phyloP scores from a whole-genome alignment of 768 basidiomycete species.

The Pulveroboletus sp. region DNA sequence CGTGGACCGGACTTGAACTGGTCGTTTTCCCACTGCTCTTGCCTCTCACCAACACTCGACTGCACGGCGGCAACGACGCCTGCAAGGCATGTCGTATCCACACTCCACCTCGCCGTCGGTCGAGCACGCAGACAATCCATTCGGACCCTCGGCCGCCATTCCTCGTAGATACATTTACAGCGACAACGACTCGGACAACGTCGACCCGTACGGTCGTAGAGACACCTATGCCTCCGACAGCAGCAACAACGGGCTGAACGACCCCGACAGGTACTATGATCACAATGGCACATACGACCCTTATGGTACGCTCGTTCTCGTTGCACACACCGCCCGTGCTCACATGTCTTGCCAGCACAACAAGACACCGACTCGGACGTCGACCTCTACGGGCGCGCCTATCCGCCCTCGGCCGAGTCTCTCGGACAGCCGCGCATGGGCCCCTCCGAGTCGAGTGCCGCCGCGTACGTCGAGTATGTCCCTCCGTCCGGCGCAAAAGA shows the following conservation, averaged over 20 bases:
- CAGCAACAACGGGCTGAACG: constrained; percentile 53
- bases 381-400: constrained; percentile 68
- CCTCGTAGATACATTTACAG: constrained; percentile 52
- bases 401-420: constrained; percentile 72
- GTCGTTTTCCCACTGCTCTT: no score
- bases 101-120: constrained; percentile 57
- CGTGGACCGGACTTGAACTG: no score
- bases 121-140: constrained; percentile 69
- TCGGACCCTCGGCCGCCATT: constrained; percentile 41
- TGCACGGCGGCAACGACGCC: constrained; percentile 11
- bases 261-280: constrained; percentile 58
- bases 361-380: constrained; percentile 85
- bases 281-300: constrained; percentile 58
- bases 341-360: constrained; percentile 44
- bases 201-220: constrained; percentile 58
- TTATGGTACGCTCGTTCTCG: constrained; percentile 43
- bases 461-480: constrained; percentile 66
- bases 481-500: constrained; percentile 61
- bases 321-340: constrained; percentile 4
- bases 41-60: no score
- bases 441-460: constrained; percentile 66
- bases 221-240: constrained; percentile 71
- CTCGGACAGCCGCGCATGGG: constrained; percentile 59
- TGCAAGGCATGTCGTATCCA: constrained; percentile 43
- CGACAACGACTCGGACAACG: constrained; percentile 74